A percentile compares a stretch with the other conserved stretches of the same genome.
Evolutionary conservation across 1,139 yeast genomes (phyloP).

Genomic region (Candida dubliniensis): DNA sequence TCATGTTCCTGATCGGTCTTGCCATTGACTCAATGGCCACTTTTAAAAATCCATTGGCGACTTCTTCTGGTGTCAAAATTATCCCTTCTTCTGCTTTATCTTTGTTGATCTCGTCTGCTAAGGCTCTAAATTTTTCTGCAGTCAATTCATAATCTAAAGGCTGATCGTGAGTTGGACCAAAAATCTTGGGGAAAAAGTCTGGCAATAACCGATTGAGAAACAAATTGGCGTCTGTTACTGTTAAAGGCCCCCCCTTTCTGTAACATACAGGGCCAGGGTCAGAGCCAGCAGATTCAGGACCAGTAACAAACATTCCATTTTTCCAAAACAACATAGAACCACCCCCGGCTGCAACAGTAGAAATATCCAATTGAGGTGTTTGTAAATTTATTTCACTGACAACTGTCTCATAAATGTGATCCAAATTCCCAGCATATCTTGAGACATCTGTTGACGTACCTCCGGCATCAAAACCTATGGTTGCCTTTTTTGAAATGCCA

Average conservation of each 20-base stretch:
- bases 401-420: conserved; percentile 46
- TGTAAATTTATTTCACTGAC: conserved; percentile 45
- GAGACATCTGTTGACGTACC: conserved; percentile 52
- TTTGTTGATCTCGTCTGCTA: conserved; percentile 35
- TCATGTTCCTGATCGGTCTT: conserved; percentile 44
- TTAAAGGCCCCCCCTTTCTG: conserved; percentile 47
- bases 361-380: conserved; percentile 48
- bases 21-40: conserved; percentile 51
- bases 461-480: conserved; percentile 51
- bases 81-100: conserved; percentile 22
- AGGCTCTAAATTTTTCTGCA: conserved; percentile 28
- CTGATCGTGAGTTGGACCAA: conserved; percentile 44
- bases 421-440: conserved; percentile 38
- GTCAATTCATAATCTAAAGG: conserved; percentile 37
- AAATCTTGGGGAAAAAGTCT: conserved; percentile 42
- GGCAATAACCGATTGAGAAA: conserved; percentile 43
- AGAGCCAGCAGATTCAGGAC: conserved; percentile 50
- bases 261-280: conserved; percentile 52
- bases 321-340: conserved; percentile 48
- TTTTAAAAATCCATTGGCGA: conserved; percentile 43
- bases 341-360: conserved; percentile 52
- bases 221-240: conserved; percentile 48
- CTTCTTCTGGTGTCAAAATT: conserved; percentile 37
- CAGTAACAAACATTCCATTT: conserved; percentile 48
- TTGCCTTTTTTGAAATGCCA: conserved; percentile 27